Evolutionary conservation across 73 alveolate genomes (phyloP), one percentile per base, ranked within the genome.

Genomic region (Breviolum minutum): DNA sequence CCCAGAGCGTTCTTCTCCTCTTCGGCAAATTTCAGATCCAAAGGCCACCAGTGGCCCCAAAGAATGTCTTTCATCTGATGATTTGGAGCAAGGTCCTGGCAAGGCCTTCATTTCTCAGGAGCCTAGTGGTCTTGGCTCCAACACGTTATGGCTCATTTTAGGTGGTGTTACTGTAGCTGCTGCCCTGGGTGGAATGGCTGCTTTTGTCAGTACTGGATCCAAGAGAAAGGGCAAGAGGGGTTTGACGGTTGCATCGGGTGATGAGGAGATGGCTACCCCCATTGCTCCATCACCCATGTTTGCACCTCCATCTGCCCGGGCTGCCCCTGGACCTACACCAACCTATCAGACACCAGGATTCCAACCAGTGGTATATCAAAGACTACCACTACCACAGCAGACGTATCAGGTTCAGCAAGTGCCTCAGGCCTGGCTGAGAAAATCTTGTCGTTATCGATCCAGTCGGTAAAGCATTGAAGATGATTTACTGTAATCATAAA

Each of bases 101-200:
- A 83, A 83, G 73, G 32, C 64, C 26, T 24, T 83, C 22, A 26
- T 83, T 8, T 71, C 92, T 8, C 62, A 7, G 24, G 24, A n/a
- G 27, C 92, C 71, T 8, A 20, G 92, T 4, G 92, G 92, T 26
- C 6, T 83, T 22, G 32, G 60, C 60, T 83, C 92, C 73, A 83
- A 83, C 92, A 83, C 60, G 27, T 26, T 83, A 48, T 83, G 92
- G 92, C 61, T 74, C 73, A 62, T 83, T 24, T 62, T 83, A 60
- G 92, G 76, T 12, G 76, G 92, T 22, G 73, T 24, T 7, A 76
- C 92, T 20, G 76, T 24, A 7, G 76, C 92, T 61, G 92, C 92
- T 12, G 92, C 76, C 27, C 27, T 60, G 92, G 92, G 76, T 26
- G 92, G 92, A 14, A 74, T 83, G 60, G 71, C 54, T 19, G 76